Evolutionary conservation across 768 basidiomycete species (phyloP).

Genomic region (Cystofilobasidium capitatum): DNA sequence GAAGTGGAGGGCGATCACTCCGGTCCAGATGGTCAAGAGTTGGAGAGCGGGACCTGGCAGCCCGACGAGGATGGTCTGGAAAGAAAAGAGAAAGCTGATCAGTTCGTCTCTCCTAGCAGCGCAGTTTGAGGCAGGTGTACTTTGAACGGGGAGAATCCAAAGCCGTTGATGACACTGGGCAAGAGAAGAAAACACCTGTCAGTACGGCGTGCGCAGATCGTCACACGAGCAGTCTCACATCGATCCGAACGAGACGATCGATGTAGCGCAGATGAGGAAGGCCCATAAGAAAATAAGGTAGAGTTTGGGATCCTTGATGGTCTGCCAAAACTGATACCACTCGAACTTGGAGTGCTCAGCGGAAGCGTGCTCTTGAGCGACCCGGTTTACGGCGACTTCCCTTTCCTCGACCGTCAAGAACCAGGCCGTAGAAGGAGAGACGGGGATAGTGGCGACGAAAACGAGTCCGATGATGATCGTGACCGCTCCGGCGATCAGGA

Average conservation of each 20-base stretch:
- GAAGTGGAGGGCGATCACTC: conserved; percentile 16
- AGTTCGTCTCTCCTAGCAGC: too few relatives aligned
- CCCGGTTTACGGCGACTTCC: conserved; percentile 29
- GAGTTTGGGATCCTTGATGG: conserved; percentile 27
- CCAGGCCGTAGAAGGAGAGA: conserved; percentile 28
- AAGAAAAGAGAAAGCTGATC: too few relatives aligned
- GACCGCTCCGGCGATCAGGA: conserved; percentile 26
- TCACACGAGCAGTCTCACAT: too few relatives aligned
- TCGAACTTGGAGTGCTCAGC: conserved; percentile 26
- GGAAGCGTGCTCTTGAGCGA: conserved; percentile 31
- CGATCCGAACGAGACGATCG: conserved; percentile 30
- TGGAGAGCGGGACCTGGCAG: conserved; percentile 29
- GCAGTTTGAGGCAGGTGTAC: too few relatives aligned
- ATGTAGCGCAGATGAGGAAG: conserved; percentile 27
- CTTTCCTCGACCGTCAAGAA: conserved; percentile 29
- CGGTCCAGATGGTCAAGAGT: conserved; percentile 23
- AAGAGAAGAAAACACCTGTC: too few relatives aligned
- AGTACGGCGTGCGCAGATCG: too few relatives aligned
- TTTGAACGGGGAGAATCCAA: conserved; percentile 26
- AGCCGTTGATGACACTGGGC: conserved; percentile 30
- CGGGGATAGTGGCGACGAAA: conserved; percentile 29
- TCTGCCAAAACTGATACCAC: conserved; percentile 29
- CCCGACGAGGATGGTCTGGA: conserved; percentile 29
- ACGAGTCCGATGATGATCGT: conserved; percentile 28
- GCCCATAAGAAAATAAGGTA: conserved; percentile 30